Conservation (phyloP, 1,284 basidiomycete species). For the Entoloma clypeatum region DNA sequence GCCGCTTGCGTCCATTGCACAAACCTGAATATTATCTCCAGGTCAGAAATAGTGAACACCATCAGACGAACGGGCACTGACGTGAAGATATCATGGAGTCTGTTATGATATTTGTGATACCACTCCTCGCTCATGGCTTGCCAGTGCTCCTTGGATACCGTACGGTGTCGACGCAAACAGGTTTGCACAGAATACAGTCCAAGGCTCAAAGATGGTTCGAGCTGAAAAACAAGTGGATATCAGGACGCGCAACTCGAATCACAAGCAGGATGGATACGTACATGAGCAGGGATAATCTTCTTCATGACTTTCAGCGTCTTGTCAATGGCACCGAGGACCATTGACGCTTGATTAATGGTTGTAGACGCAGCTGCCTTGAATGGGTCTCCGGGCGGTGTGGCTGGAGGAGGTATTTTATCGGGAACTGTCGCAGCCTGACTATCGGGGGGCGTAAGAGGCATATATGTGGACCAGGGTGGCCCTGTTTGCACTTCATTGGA, state of each 20-base stretch:
- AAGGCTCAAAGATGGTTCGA: constrained; percentile 3
- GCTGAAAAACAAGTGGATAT: background rate
- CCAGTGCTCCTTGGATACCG: constrained; percentile 4
- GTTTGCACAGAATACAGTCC: constrained; percentile 1
- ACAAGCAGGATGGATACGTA: background rate
- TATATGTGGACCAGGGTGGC: too few relatives aligned
- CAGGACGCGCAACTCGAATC: background rate
- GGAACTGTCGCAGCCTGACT: too few relatives aligned
- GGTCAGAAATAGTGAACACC: background rate
- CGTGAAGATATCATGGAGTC: constrained; percentile 2
- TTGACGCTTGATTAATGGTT: background rate
- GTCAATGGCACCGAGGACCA: constrained; percentile 2
- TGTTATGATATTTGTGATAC: constrained; percentile 2
- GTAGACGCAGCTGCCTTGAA: background rate
- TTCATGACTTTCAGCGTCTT: background rate
- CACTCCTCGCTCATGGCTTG: constrained; percentile 2
- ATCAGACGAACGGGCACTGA: constrained; percentile 2
- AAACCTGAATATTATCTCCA: constrained; percentile 1
- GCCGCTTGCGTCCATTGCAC: constrained; percentile 4
- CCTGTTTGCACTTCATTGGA: too few relatives aligned
- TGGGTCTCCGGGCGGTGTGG: background rate
- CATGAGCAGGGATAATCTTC: constrained; percentile 2
- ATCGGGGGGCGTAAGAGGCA: too few relatives aligned
- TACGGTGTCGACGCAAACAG: constrained; percentile 8
- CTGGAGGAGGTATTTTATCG: background rate